These are phyloP conservation scores for Sutorius australiensis DNA, from an alignment of 768 basidiomycete genomes.

Conservation along the genomic window DNA sequence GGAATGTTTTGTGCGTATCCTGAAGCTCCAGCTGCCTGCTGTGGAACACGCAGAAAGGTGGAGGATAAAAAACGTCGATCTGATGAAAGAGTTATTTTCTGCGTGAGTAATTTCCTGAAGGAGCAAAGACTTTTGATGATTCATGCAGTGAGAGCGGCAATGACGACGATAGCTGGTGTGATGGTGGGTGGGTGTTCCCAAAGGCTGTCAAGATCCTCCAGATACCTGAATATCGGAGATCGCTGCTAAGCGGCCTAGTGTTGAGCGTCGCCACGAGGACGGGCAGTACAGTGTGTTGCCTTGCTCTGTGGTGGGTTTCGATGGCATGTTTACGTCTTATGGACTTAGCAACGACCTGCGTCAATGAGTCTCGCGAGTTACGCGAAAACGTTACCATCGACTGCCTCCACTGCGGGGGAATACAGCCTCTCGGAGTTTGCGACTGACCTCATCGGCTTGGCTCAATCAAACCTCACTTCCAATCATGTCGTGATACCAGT, in stretches of 20 bases:
- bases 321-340: constrained; percentile 15
- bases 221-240: constrained; percentile 55
- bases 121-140: constrained; percentile 1
- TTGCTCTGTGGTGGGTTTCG: constrained; percentile 4
- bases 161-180: constrained; percentile 52
- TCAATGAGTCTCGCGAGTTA: constrained; percentile 59
- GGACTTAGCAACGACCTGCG: constrained; percentile 62
- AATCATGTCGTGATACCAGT: constrained; percentile 83
- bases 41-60: constrained; percentile 42
- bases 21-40: constrained; percentile 45
- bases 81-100: constrained; percentile 53
- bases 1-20: constrained; percentile 48
- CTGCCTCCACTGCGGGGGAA: constrained; percentile 19
- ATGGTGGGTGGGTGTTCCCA: constrained; percentile 73
- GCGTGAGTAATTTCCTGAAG: constrained; percentile 34
- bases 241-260: constrained; percentile 67
- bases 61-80: constrained; percentile 45
- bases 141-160: constrained; percentile 33
- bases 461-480: constrained; percentile 48
- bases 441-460: constrained; percentile 54
- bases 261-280: constrained; percentile 82
- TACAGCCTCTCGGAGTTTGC: constrained; percentile 54
- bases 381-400: constrained; percentile 48
- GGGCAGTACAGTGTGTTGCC: constrained; percentile 68
- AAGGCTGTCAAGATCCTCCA: constrained; percentile 63